A percentile compares a stretch with the other conserved stretches of the same genome.
These are phyloP conservation scores for Mrakia gelida DNA, from an alignment of 768 basidiomycete genomes.

Conservation along the genomic window DNA sequence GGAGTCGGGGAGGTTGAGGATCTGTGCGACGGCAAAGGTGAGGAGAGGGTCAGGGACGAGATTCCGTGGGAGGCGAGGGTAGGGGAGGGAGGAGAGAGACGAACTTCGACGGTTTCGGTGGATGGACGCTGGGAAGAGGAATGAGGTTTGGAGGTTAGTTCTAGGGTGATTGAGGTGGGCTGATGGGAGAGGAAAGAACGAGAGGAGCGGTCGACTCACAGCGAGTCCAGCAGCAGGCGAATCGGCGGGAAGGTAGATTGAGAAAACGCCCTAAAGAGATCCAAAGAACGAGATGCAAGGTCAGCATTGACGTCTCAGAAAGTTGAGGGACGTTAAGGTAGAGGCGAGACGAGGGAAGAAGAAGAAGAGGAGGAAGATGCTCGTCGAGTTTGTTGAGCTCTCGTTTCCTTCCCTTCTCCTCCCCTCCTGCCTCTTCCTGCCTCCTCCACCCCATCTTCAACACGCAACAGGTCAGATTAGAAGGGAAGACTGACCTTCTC, in stretches of 20 bases:
- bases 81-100: background rate
- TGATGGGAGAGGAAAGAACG: background rate
- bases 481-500: background rate
- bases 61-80: background rate
- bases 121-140: background rate
- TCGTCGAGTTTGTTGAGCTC: background rate
- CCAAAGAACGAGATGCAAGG: no score
- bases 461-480: no score
- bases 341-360: background rate
- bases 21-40: background rate
- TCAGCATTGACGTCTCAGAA: background rate
- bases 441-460: no score
- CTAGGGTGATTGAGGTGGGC: background rate
- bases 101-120: background rate
- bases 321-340: background rate
- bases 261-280: background rate
- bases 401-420: background rate
- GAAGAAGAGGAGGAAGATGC: no score
- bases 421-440: background rate
- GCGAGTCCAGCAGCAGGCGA: background rate
- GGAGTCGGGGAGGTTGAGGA: constrained; percentile 15
- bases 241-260: background rate
- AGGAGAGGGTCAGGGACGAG: background rate
- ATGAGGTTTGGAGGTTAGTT: background rate
- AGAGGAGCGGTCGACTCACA: no score